Conservation (phyloP, 2,329 filamentous ascomycete species). For the Aspergillus sp. region DNA sequence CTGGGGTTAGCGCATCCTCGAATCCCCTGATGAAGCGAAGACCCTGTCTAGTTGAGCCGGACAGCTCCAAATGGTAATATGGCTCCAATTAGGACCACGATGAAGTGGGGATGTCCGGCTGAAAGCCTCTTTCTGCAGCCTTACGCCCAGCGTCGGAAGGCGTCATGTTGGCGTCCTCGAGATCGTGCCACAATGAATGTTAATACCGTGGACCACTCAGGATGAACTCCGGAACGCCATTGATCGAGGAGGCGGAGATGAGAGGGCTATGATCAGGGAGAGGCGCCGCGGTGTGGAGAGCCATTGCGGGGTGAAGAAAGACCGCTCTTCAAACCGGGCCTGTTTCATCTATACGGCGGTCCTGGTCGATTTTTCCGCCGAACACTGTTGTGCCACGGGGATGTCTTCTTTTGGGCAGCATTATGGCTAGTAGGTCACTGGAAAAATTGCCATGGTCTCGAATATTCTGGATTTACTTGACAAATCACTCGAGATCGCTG, state of each 20-base stretch:
- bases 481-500: too few species aligned
- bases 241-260: neutral
- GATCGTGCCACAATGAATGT: neutral
- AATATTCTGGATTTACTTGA: too few species aligned
- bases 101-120: neutral
- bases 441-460: too few species aligned
- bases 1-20: neutral
- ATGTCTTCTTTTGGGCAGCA: neutral
- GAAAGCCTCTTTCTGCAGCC: neutral
- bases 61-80: neutral
- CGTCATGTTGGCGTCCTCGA: neutral
- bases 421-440: too few species aligned
- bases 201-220: neutral
- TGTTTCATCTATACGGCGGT: constrained; percentile 8
- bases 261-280: neutral
- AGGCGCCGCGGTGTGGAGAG: neutral
- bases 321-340: neutral
- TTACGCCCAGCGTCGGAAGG: neutral
- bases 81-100: too few species aligned
- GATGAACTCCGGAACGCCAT: neutral
- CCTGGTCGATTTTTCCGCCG: constrained; percentile 1
- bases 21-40: neutral
- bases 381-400: neutral
- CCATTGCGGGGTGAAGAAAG: constrained; percentile 3
- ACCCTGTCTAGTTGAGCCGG: neutral